phyloP scores from a whole-genome alignment of 2,329 filamentous ascomycete genomes.

The Aureobasidium sp. region DNA sequence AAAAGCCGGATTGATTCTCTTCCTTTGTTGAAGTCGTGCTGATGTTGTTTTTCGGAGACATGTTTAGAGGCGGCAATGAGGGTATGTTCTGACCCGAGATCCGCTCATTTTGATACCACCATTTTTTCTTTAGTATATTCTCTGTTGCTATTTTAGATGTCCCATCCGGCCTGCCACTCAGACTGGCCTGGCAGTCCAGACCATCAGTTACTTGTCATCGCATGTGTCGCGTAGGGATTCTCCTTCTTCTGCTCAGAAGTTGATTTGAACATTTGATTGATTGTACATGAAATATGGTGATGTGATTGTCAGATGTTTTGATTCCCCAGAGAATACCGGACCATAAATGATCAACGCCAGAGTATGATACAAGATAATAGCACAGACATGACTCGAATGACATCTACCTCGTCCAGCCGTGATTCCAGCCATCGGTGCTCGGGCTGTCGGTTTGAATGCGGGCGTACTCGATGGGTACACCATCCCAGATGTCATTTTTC shows the following conservation, averaged over 20 bases:
- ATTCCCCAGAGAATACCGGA: background rate
- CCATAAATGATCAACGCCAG: background rate
- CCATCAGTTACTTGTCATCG: background rate
- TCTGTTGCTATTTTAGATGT: background rate
- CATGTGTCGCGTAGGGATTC: background rate
- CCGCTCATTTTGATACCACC: slow-evolving; percentile 7
- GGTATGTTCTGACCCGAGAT: slow-evolving; percentile 5
- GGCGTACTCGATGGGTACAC: slow-evolving; percentile 87
- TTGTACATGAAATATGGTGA: background rate
- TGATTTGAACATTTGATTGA: no score
- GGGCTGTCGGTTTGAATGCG: slow-evolving; percentile 78
- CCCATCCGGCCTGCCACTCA: background rate
- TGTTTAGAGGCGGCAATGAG: slow-evolving; percentile 5
- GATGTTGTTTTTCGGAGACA: background rate
- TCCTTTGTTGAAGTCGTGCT: background rate
- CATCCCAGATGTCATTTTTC: slow-evolving; percentile 77
- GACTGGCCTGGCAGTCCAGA: background rate
- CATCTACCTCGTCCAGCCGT: slow-evolving; percentile 67
- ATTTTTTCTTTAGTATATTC: background rate
- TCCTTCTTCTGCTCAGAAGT: background rate
- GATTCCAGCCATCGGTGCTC: slow-evolving; percentile 74
- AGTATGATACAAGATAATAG: slow-evolving; percentile 6
- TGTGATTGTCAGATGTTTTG: background rate
- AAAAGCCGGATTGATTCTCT: slow-evolving; percentile 8
- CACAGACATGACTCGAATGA: background rate